A percentile compares a stretch with the other conserved stretches of the same genome.
Evolutionary conservation across 805 yeast genomes (phyloP).

Genomic region (Huiozyma naganishii): DNA sequence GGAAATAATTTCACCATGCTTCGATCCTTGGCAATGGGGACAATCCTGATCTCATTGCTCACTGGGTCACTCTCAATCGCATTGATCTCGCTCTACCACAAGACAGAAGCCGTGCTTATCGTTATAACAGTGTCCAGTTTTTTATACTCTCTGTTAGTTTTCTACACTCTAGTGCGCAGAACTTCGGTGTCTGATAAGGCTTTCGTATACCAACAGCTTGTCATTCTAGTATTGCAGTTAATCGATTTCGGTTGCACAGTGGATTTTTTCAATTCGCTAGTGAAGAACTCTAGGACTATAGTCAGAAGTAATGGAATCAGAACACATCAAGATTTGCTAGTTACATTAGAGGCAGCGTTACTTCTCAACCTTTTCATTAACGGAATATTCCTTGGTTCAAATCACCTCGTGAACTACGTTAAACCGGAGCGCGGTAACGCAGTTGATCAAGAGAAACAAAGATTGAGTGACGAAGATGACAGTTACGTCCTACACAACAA

Average conservation of each 20-base stretch:
- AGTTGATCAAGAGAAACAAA: not conserved
- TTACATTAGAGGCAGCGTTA: slow-evolving; percentile 13
- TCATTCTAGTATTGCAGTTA: slow-evolving; percentile 8
- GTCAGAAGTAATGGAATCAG: too few relatives aligned
- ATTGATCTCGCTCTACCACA: slow-evolving; percentile 11
- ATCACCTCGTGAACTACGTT: not conserved
- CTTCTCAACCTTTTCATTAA: slow-evolving; percentile 13
- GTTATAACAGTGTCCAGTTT: slow-evolving; percentile 18
- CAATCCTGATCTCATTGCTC: slow-evolving; percentile 8
- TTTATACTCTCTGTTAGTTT: slow-evolving; percentile 9
- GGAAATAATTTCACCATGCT: not conserved
- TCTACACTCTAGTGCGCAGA: not conserved
- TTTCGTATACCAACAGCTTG: not conserved
- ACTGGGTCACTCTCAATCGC: slow-evolving; percentile 17
- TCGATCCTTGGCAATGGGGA: not conserved
- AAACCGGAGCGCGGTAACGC: not conserved
- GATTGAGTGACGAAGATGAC: not conserved
- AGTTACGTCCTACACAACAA: slow-evolving; percentile 7
- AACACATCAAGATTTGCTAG: slow-evolving; percentile 8
- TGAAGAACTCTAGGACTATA: slow-evolving; percentile 3
- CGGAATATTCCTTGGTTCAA: slow-evolving; percentile 14
- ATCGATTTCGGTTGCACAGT: slow-evolving; percentile 13
- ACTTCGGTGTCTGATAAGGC: not conserved
- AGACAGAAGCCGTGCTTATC: slow-evolving; percentile 13
- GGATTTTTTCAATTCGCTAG: slow-evolving; percentile 11